Conservation (phyloP, 352 stramenopile genomes). For the Phytopythium cucurbitacearum region DNA sequence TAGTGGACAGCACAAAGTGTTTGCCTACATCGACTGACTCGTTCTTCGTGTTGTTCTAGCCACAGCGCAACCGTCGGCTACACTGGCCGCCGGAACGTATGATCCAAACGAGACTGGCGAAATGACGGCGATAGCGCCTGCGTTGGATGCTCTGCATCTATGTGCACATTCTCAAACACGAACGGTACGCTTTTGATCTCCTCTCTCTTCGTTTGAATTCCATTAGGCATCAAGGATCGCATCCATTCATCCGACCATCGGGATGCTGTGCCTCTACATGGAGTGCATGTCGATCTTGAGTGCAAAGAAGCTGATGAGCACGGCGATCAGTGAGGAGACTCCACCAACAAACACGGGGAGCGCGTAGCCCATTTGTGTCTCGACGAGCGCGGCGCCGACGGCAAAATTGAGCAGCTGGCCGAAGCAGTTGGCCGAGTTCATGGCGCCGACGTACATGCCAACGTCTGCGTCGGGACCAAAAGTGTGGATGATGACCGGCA, state of each 20-base stretch:
- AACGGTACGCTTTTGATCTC: neutral
- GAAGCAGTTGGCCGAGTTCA: conserved; percentile 74
- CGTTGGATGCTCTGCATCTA: conserved; percentile 1
- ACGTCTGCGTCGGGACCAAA: conserved; percentile 47
- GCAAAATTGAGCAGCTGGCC: conserved; percentile 74
- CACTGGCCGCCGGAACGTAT: conserved; percentile 36
- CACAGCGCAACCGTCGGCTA: conserved; percentile 37
- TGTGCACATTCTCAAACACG: neutral
- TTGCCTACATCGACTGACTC: neutral
- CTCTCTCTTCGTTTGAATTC: neutral
- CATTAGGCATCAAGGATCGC: too few species aligned
- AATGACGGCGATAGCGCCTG: conserved; percentile 1
- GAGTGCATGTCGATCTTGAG: conserved; percentile 77
- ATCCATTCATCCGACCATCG: neutral
- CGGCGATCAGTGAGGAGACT: conserved; percentile 50
- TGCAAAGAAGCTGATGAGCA: conserved; percentile 52
- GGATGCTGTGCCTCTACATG: conserved; percentile 29
- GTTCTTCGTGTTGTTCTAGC: conserved; percentile 10
- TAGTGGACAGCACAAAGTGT: conserved; percentile 4
- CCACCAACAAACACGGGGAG: conserved; percentile 68
- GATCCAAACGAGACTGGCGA: conserved; percentile 3
- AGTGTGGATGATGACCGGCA: conserved; percentile 64
- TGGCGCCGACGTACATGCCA: conserved; percentile 66
- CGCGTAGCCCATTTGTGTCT: conserved; percentile 55
- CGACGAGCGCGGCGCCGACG: conserved; percentile 47